Conservation (phyloP, 2,329 filamentous ascomycete species). For the Hypoxylon sp. region DNA sequence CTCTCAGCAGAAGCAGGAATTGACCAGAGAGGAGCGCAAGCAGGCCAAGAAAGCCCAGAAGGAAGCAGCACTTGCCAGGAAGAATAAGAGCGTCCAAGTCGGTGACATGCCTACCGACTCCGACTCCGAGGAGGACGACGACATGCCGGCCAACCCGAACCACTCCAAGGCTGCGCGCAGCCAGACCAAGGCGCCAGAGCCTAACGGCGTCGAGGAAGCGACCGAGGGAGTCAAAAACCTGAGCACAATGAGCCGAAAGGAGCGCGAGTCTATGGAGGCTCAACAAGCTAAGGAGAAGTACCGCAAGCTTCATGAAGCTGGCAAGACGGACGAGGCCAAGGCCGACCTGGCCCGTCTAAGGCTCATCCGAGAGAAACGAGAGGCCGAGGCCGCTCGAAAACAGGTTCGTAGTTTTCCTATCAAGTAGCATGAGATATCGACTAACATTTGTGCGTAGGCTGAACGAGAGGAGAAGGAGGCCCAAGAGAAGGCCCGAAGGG, state of each 20-base stretch:
- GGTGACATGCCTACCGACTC: constrained; percentile 86
- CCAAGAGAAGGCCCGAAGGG: constrained; percentile 61
- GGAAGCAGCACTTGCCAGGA: constrained; percentile 84
- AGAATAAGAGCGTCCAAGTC: constrained; percentile 79
- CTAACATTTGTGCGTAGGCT: constrained; percentile 58
- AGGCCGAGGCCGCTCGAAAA: constrained; percentile 84
- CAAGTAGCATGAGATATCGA: background rate
- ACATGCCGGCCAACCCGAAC: constrained; percentile 91
- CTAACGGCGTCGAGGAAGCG: constrained; percentile 60
- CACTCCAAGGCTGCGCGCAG: constrained; percentile 81
- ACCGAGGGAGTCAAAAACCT: constrained; percentile 69
- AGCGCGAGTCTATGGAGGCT: constrained; percentile 83
- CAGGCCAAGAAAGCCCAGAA: constrained; percentile 91
- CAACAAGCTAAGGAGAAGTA: constrained; percentile 91
- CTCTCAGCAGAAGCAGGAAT: constrained; percentile 59
- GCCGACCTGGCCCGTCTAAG: constrained; percentile 86
- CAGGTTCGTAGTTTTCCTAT: constrained; percentile 67
- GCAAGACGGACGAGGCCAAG: constrained; percentile 96
- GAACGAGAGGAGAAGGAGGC: constrained; percentile 70
- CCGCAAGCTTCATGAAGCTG: constrained; percentile 89
- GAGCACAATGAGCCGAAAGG: constrained; percentile 61
- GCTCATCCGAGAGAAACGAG: constrained; percentile 86
- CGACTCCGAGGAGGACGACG: constrained; percentile 69
- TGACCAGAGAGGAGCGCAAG: constrained; percentile 89
- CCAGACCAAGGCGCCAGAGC: constrained; percentile 62